Base-by-base conservation (phyloP, 768 basidiomycete species). In the Boletus reticuloceps region DNA sequence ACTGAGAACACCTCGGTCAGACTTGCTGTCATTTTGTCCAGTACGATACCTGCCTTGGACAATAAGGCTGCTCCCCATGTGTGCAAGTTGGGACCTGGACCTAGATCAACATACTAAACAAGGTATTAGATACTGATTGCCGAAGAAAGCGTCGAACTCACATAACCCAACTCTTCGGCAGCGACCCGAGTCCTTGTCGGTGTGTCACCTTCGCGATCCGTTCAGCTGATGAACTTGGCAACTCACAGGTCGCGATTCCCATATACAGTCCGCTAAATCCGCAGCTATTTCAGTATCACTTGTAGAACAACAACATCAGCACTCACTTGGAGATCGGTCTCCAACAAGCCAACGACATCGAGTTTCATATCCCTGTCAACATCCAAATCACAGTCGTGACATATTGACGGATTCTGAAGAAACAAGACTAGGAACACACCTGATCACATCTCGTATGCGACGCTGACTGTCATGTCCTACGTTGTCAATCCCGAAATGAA, bases 41-140 rank as follows among this genome's bases (percentile, higher is more conserved):
- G 50, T 3, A 51, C 1, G 10, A 25, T 16, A 46, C 54, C 11
- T 59, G 82, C 89, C 77, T 94, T 93, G 5, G 90, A 91, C 3
- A 95, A 73, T 3, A 95, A 75, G 6, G 79, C 84, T 27, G 88
- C 88, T 46, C 93, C 93, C 93, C 93, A 95, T 0, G 93, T 95
- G 64, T 95, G 92, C 48, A 84, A 75, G 65, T 91, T 89, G 3
- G 92, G 91, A 39, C 91, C 91, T 5, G 93, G 94, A 3, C 94
- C 94, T 14, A 93, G 75, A 64, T 96, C 94, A 6, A 92, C 88
- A 65, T 94, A 84, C 90, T 94, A 59, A 8, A 11, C 14, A 25
- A 49, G 29, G 36, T 11, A 55, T 55, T 44, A 56, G 53, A 45
- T 38, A 51, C 54, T 20, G 39, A 22, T 41, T 31, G 37, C 43